Conservation (phyloP, 2,329 filamentous ascomycete genomes). For the Uncinocarpus reesii region DNA sequence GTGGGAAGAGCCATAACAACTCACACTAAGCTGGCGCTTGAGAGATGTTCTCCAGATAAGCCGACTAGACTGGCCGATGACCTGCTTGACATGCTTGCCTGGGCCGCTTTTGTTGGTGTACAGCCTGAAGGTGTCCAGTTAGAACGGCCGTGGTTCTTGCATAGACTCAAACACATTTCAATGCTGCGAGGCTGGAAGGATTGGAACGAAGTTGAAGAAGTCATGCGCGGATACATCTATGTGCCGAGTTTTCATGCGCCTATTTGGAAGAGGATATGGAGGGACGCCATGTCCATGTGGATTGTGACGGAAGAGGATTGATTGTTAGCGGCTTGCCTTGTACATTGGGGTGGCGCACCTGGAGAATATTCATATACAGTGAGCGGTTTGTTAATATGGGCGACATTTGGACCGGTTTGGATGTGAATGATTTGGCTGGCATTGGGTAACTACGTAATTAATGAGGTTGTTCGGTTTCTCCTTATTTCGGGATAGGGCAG, state of each 20-base stretch:
- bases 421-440: too few species aligned
- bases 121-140: conserved; percentile 24
- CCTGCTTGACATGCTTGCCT: conserved; percentile 23
- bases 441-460: too few species aligned
- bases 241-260: conserved; percentile 19
- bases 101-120: conserved; percentile 29
- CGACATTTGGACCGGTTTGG: too few species aligned
- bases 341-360: too few species aligned
- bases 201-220: conserved; percentile 24
- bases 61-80: conserved; percentile 17
- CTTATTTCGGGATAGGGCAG: too few species aligned
- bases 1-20: conserved; percentile 28
- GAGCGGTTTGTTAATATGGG: too few species aligned
- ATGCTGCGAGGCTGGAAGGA: conserved; percentile 24
- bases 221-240: conserved; percentile 25
- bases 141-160: conserved; percentile 26
- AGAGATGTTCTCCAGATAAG: conserved; percentile 17
- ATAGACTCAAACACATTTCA: conserved; percentile 21
- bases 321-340: too few species aligned
- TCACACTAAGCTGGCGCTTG: conserved; percentile 22
- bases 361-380: too few species aligned
- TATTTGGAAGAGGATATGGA: conserved; percentile 26
- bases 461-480: too few species aligned
- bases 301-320: conserved; percentile 9
- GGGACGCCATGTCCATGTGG: conserved; percentile 21